Percentiles rank a stretch among this genome's conserved stretches.
Conservation (phyloP, 371 early-diverging fungal species). For the Aphelidium insulamus region DNA sequence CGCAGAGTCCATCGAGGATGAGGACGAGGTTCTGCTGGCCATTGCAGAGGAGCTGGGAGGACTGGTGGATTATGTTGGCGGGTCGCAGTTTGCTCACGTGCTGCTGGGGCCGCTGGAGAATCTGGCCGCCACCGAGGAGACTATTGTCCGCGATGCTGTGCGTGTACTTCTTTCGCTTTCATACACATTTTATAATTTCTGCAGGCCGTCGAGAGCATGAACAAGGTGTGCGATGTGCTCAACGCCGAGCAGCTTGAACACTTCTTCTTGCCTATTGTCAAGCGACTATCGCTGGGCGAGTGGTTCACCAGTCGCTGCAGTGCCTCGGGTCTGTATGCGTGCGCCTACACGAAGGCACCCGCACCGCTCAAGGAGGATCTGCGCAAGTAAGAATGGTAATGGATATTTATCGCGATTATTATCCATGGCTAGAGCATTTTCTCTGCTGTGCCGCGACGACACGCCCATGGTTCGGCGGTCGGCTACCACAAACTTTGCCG, state of each 20-base stretch:
- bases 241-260: slow-evolving; percentile 58
- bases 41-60: slow-evolving; percentile 81
- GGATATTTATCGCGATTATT: background rate
- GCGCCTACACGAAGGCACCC: slow-evolving; percentile 42
- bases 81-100: slow-evolving; percentile 56
- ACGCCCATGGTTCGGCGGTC: slow-evolving; percentile 95
- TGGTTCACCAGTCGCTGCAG: slow-evolving; percentile 94
- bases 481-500: slow-evolving; percentile 71
- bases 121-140: slow-evolving; percentile 88
- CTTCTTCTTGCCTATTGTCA: slow-evolving; percentile 68
- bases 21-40: slow-evolving; percentile 80
- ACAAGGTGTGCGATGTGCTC: slow-evolving; percentile 46
- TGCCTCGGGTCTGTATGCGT: slow-evolving; percentile 76
- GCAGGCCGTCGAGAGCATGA: slow-evolving; percentile 80
- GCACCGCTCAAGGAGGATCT: slow-evolving; percentile 59
- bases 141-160: slow-evolving; percentile 87
- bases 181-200: background rate
- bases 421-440: slow-evolving; percentile 20
- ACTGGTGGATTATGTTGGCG: slow-evolving; percentile 79
- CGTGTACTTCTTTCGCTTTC: background rate
- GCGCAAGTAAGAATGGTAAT: slow-evolving; percentile 25
- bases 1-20: slow-evolving; percentile 90
- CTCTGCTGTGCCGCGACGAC: slow-evolving; percentile 66
- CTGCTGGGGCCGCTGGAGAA: slow-evolving; percentile 80
- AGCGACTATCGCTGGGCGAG: slow-evolving; percentile 70